These are phyloP conservation scores for Russula sp. DNA, from an alignment of 768 basidiomycete species.

Conservation along the genomic window DNA sequence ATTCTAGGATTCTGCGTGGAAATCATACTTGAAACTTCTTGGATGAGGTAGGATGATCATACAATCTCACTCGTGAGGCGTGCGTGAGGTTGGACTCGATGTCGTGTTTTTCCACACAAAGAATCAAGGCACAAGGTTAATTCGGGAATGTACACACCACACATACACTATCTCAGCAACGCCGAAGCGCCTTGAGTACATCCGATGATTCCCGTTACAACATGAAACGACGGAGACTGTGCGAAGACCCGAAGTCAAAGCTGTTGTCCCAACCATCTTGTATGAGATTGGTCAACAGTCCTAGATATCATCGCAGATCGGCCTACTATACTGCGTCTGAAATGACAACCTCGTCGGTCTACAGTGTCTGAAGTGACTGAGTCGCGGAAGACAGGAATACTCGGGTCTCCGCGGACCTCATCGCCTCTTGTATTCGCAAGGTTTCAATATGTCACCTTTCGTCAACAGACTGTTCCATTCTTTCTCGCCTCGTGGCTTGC, in stretches of 20 bases:
- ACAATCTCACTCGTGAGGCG: not conserved
- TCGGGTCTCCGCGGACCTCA: constrained; percentile 30
- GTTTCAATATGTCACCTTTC: constrained; percentile 57
- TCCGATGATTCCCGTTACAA: not conserved
- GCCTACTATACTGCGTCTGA: not conserved
- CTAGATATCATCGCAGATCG: not conserved
- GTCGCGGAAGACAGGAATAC: not conserved
- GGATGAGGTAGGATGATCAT: not conserved
- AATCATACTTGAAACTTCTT: not conserved
- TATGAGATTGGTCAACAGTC: not conserved
- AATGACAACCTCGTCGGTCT: not conserved
- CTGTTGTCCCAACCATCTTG: too few species aligned
- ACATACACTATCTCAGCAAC: not conserved
- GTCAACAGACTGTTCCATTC: constrained; percentile 53
- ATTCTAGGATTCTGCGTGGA: not conserved
- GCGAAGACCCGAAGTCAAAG: not conserved
- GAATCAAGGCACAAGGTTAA: not conserved
- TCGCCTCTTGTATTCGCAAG: constrained; percentile 90
- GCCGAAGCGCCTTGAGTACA: not conserved
- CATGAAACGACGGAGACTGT: not conserved
- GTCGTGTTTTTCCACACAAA: not conserved
- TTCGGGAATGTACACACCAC: not conserved
- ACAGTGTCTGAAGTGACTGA: not conserved
- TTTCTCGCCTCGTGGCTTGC: constrained; percentile 40
- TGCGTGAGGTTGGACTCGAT: not conserved